A percentile compares a stretch with the other conserved stretches of the same genome.
phyloP scores from a whole-genome alignment of 345 rosid species.

The Aethionema arabicum region DNA sequence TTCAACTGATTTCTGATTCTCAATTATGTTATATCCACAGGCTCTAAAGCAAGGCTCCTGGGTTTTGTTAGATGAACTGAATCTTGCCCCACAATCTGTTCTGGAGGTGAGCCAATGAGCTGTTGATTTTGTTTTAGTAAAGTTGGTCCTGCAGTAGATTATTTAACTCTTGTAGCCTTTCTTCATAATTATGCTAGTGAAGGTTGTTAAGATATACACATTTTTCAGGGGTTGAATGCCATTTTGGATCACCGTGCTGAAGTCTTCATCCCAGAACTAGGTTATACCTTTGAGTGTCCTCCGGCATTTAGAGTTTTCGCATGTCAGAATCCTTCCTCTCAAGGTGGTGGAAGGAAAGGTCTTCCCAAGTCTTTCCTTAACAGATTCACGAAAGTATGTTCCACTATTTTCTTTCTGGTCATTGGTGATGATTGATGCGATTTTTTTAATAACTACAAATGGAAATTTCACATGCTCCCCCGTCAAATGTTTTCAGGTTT shows the following conservation, averaged over 20 bases:
- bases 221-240: constrained; percentile 83
- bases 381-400: constrained; percentile 86
- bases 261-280: constrained; percentile 92
- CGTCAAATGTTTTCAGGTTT: constrained; percentile 58
- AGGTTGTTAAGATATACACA: constrained; percentile 6
- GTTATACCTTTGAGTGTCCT: constrained; percentile 74
- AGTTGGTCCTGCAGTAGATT: not conserved
- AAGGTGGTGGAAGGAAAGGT: constrained; percentile 98
- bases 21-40: constrained; percentile 40
- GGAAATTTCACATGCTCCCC: not conserved
- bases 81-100: constrained; percentile 98
- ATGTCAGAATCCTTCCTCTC: constrained; percentile 94
- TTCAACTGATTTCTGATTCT: constrained; percentile 10
- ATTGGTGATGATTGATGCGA: constrained; percentile 13
- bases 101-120: constrained; percentile 55
- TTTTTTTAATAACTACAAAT: not conserved
- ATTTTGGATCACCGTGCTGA: constrained; percentile 95
- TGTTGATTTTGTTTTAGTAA: not conserved
- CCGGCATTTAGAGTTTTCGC: constrained; percentile 86
- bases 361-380: constrained; percentile 93
- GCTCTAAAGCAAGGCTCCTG: constrained; percentile 95
- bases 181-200: constrained; percentile 1
- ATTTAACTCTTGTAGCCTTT: constrained; percentile 8
- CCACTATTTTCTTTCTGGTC: not conserved
- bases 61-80: constrained; percentile 96